phyloP scores from a whole-genome alignment of 2,329 filamentous ascomycete genomes.

The Catunica adiposa region DNA sequence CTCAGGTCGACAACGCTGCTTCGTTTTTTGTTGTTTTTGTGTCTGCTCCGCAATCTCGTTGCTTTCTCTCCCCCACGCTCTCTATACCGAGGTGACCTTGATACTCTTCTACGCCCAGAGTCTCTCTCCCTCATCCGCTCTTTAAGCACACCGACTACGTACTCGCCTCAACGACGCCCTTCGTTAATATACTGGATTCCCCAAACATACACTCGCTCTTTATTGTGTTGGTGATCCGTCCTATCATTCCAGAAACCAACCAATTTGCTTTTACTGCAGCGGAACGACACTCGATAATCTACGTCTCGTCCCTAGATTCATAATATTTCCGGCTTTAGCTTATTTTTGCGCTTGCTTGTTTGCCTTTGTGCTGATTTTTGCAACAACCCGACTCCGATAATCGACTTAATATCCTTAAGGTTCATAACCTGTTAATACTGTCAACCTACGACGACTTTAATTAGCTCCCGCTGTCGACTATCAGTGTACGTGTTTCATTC shows the following conservation, averaged over 20 bases:
- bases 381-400: not conserved
- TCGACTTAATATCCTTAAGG: not conserved
- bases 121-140: conserved; percentile 6
- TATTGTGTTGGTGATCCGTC: not conserved
- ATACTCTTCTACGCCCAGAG: not conserved
- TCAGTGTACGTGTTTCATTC: not conserved
- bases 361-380: conserved; percentile 4
- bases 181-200: not conserved
- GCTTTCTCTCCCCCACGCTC: not conserved
- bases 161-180: not conserved
- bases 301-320: too few species aligned
- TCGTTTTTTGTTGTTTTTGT: conserved; percentile 5
- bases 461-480: not conserved
- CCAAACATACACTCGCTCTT: not conserved
- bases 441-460: not conserved
- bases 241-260: not conserved
- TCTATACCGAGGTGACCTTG: conserved; percentile 2
- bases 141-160: not conserved
- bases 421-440: not conserved
- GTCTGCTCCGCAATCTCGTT: not conserved
- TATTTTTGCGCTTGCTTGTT: conserved; percentile 4
- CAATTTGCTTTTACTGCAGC: too few species aligned
- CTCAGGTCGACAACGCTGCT: conserved; percentile 7
- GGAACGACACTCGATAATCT: too few species aligned
- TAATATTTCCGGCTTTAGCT: not conserved